Base-by-base conservation (phyloP, 805 yeast species). In the Metschnikowia sp. region DNA sequence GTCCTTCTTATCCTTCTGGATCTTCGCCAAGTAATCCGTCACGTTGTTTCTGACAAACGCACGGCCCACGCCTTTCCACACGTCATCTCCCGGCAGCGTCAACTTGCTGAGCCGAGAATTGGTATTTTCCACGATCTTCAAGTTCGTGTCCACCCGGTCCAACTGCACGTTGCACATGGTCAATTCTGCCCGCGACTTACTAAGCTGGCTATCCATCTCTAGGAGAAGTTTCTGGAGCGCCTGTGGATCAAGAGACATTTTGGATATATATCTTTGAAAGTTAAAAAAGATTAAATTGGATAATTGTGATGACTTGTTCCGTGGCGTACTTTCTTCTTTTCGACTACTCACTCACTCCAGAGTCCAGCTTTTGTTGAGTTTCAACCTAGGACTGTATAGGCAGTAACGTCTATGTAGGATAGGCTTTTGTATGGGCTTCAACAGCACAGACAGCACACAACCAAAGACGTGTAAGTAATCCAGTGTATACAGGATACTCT, bases 61-160 rank as follows among this genome's bases (percentile, higher is more conserved):
- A 65, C 85, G 86, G 29, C 97, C 97, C 32, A 88, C 79, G 5
- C 95, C 88, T 61, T 87, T 81, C 94, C 96, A 90, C 5, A 90
- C 91, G 18, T 70, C 70, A 9, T 69, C 74, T 11, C 76, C 60
- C 3, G 58, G 55, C 41, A 55, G 58, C 37, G 78, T 71, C 29
- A 68, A 53, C 37, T 57, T 54, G 26, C 67, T 69, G 42, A 89
- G 69, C 54, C 85, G 86, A 32, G 74, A 61, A 32, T 75, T 66
- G 8, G 95, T 84, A 38, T 79, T 70, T 26, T 77, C 76, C 18
- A 83, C 76, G 40, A 86, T 62, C 55, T 72, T 75, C 54, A 77
- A 66, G 55, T 77, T 77, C 40, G 82, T 77, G 47, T 69, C 64
- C 22, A 76, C 70, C 36, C 79, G 61, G 32, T 74, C 73, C 45